Base-by-base conservation (phyloP, 768 basidiomycete species). In the Leccinum subgranulosum region DNA sequence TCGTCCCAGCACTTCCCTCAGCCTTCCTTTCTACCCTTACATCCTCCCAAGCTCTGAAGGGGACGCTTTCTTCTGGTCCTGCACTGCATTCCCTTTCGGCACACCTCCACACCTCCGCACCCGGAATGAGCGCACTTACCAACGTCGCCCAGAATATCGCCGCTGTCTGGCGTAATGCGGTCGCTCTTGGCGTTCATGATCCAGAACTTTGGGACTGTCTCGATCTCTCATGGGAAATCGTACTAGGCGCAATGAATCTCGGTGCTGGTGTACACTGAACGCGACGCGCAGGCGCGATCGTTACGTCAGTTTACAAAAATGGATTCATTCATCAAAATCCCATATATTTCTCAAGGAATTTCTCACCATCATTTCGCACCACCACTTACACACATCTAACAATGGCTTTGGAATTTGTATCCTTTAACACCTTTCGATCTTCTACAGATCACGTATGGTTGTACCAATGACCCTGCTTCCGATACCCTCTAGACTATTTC, bases 121-220 rank as follows among this genome's bases (percentile, higher is more conserved):
- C 76, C 1, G 78, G 36, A 55, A 69, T 72, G 36, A 75, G 74
- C 28, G 79, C 76, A 14, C 75, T 90, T 8, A 69, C 86, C 48
- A 73, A 75, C 39, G 76, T 81, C 53, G 73, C 80, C 6, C 70
- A 75, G 52, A 73, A 67, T 34, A 79, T 90, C 36, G 80, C 85
- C 55, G 88, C 85, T 7, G 69, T 91, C 31, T 92, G 88, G 87
- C 77, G 81, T 57, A 91, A 92, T 66, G 81, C 80, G 3, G 84
- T 83, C 58, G 81, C 81, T 21, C 76, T 92, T n/a, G 88, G 88
- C 3, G 70, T 91, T 2, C 81, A 79, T 52, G 86, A 90, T 61
- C 78, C 81, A 33, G 75, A 75, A 21, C 73, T 92, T 46, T 92
- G 88, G 88, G 77, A 79, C 23, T 77, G 78, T 19, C 78, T 92